phyloP scores from a whole-genome alignment of 2,329 filamentous ascomycete species.

The Fusarium nematophilum region DNA sequence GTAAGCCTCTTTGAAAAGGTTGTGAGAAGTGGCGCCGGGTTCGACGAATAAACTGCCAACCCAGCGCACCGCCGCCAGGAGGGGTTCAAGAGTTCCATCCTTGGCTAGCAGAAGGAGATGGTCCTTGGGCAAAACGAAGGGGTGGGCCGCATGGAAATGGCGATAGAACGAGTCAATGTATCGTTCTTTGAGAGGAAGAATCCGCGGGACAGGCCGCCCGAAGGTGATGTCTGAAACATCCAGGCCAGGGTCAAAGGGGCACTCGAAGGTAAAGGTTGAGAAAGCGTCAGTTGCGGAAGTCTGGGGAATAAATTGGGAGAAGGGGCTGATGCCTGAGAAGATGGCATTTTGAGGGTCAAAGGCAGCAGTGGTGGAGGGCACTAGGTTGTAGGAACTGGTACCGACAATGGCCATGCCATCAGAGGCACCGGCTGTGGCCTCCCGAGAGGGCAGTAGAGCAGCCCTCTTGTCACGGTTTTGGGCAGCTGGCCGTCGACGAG shows the following conservation, averaged over 20 bases:
- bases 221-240: conserved; percentile 27
- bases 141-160: conserved; percentile 67
- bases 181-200: conserved; percentile 56
- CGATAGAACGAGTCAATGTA: conserved; percentile 69
- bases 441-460: too few relatives aligned
- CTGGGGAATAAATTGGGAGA: not conserved
- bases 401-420: conserved; percentile 40
- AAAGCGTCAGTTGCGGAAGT: not conserved
- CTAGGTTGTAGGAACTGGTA: not conserved
- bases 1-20: conserved; percentile 68
- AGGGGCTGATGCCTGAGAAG: not conserved
- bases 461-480: conserved; percentile 44
- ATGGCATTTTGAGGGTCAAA: not conserved
- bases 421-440: too few relatives aligned
- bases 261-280: not conserved
- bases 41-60: conserved; percentile 66
- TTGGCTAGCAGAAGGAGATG: conserved; percentile 60
- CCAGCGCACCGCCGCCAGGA: conserved; percentile 66
- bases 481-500: conserved; percentile 47
- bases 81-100: conserved; percentile 58
- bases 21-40: conserved; percentile 53
- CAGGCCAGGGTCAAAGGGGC: conserved; percentile 49
- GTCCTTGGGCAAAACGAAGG: conserved; percentile 65
- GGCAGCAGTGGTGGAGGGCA: conserved; percentile 23
- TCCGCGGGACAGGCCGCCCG: conserved; percentile 6